Evolutionary conservation across 2,329 filamentous ascomycete species (phyloP).

Genomic region (Ciborinia camelliae): DNA sequence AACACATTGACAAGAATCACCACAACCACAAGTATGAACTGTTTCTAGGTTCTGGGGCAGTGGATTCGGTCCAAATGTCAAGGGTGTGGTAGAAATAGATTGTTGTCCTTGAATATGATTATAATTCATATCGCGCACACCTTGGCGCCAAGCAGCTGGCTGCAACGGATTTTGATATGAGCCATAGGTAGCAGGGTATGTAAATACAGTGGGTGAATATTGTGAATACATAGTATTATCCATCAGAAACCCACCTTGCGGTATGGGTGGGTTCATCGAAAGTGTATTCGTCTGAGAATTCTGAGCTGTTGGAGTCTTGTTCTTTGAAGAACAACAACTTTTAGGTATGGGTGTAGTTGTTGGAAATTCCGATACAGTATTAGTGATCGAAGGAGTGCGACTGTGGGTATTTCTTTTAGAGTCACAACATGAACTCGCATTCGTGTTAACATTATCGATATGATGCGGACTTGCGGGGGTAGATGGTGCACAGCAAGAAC

Average conservation of each 20-base stretch:
- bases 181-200: conserved; percentile 53
- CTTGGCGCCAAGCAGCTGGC: conserved; percentile 51
- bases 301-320: conserved; percentile 21
- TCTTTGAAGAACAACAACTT: conserved; percentile 42
- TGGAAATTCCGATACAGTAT: conserved; percentile 26
- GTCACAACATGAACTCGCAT: conserved; percentile 26
- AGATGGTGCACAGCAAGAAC: conserved; percentile 20
- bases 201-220: conserved; percentile 45
- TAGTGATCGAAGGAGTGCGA: conserved; percentile 29
- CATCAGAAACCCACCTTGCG: conserved; percentile 30
- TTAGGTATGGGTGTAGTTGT: conserved; percentile 23
- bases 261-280: conserved; percentile 30
- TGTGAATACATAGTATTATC: conserved; percentile 26
- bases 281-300: conserved; percentile 22
- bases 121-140: conserved; percentile 42
- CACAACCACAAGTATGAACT: conserved; percentile 57
- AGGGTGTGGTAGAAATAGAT: conserved; percentile 18
- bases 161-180: conserved; percentile 54
- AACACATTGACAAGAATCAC: conserved; percentile 63
- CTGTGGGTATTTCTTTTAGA: conserved; percentile 29
- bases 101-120: conserved; percentile 37
- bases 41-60: conserved; percentile 37
- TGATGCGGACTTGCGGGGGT: conserved; percentile 12
- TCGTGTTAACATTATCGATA: conserved; percentile 12
- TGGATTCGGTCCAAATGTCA: conserved; percentile 37